These are phyloP conservation scores for Aspergillus quadrilineatus DNA, from an alignment of 2,329 filamentous ascomycete species.

Conservation along the genomic window DNA sequence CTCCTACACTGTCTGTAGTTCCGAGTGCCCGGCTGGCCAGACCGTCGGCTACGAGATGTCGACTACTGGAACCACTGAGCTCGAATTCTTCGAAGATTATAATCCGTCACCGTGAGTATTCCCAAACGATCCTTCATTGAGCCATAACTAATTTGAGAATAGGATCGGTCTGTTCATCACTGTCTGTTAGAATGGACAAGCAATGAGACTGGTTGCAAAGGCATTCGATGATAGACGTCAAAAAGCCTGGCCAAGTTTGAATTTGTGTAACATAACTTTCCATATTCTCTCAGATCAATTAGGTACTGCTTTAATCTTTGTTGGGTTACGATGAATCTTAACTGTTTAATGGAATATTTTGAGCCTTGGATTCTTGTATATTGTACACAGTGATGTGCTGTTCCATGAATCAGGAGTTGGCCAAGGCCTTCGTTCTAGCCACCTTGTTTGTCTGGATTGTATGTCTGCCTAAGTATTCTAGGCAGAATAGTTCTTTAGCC, in stretches of 20 bases:
- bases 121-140: background rate
- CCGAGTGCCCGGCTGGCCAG: conserved; percentile 56
- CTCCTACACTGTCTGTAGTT: conserved; percentile 54
- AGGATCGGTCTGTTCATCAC: conserved; percentile 46
- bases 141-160: conserved; percentile 15
- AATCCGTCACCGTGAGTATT: conserved; percentile 52
- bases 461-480: conserved; percentile 1
- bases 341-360: background rate
- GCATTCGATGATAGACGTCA: background rate
- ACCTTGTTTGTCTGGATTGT: background rate
- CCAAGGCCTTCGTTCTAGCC: background rate
- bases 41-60: conserved; percentile 55
- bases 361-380: background rate
- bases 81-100: conserved; percentile 66
- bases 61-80: conserved; percentile 49
- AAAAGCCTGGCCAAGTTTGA: background rate
- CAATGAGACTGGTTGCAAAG: background rate
- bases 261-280: background rate
- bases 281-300: background rate
- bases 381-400: background rate
- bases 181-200: conserved; percentile 22
- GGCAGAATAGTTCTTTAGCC: background rate
- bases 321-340: background rate
- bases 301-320: background rate
- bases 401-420: no score